These are phyloP conservation scores for Colletotrichum endophyticum DNA, from an alignment of 2,329 filamentous ascomycete genomes.

Conservation along the genomic window DNA sequence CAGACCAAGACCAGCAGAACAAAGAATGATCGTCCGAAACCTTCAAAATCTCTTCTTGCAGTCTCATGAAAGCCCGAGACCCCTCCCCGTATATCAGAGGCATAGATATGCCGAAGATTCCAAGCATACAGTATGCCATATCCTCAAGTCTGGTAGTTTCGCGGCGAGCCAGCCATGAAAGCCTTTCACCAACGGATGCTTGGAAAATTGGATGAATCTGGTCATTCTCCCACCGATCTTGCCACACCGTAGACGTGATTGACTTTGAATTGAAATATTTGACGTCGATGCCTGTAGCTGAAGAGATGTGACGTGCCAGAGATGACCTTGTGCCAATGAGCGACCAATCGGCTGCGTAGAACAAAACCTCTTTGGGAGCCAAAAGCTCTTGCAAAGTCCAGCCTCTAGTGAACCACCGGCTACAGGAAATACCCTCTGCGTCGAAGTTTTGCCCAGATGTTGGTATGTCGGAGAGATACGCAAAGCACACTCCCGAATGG, in stretches of 20 bases:
- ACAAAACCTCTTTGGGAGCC: background rate
- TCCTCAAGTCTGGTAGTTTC: background rate
- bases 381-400: background rate
- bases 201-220: background rate
- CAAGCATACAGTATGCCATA: background rate
- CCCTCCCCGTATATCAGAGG: background rate
- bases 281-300: background rate
- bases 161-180: background rate
- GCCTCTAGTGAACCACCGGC: background rate
- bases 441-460: background rate
- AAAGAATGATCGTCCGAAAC: background rate
- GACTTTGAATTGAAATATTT: background rate
- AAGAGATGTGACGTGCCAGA: background rate
- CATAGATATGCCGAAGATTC: background rate
- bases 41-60: background rate
- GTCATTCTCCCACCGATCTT: background rate
- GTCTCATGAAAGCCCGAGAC: background rate
- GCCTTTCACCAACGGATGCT: background rate
- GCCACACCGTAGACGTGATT: background rate
- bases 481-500: background rate
- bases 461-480: background rate
- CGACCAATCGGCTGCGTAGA: background rate
- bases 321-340: background rate
- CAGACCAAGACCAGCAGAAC: background rate
- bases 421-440: background rate